A percentile compares a stretch with the other conserved stretches of the same genome.
Evolutionary conservation across 495 filamentous ascomycete genomes (phyloP).

Genomic region (Friedmanniomyces endolithicus): DNA sequence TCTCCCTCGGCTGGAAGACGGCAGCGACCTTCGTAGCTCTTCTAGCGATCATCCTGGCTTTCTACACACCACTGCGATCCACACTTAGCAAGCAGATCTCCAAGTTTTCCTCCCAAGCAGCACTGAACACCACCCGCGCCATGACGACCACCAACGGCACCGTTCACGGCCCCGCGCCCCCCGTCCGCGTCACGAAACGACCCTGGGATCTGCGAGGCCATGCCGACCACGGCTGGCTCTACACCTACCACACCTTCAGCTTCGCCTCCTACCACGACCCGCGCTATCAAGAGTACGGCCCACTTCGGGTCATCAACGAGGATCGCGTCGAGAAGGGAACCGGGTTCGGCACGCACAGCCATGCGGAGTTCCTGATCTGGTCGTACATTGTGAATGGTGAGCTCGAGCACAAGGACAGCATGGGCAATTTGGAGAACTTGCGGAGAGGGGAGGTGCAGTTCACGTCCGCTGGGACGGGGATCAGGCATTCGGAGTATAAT

Average conservation of each 20-base stretch:
- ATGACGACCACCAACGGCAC: slow-evolving; percentile 23
- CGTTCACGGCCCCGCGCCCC: slow-evolving; percentile 13
- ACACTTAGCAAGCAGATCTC: slow-evolving; percentile 13
- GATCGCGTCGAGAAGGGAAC: slow-evolving; percentile 55
- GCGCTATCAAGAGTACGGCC: slow-evolving; percentile 49
- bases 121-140: slow-evolving; percentile 13
- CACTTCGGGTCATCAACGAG: slow-evolving; percentile 69
- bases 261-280: slow-evolving; percentile 66
- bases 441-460: slow-evolving; percentile 71
- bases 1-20: slow-evolving; percentile 1
- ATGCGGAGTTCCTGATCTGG: slow-evolving; percentile 76
- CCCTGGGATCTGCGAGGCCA: slow-evolving; percentile 50
- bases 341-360: slow-evolving; percentile 70
- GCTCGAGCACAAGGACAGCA: slow-evolving; percentile 68
- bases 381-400: slow-evolving; percentile 67
- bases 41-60: slow-evolving; percentile 30
- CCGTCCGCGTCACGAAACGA: slow-evolving; percentile 29
- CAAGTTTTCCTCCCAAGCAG: slow-evolving; percentile 4
- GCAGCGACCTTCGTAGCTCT: slow-evolving; percentile 14
- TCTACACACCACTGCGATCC: slow-evolving; percentile 22
- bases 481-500: slow-evolving; percentile 66
- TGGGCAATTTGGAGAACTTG: slow-evolving; percentile 62
- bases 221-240: slow-evolving; percentile 70
- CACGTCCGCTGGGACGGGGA: slow-evolving; percentile 64
- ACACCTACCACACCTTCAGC: slow-evolving; percentile 71